Percentiles rank a stretch among this genome's conserved stretches.
phyloP scores from a whole-genome alignment of 306 rosid genomes.

The Prunus campanulata region DNA sequence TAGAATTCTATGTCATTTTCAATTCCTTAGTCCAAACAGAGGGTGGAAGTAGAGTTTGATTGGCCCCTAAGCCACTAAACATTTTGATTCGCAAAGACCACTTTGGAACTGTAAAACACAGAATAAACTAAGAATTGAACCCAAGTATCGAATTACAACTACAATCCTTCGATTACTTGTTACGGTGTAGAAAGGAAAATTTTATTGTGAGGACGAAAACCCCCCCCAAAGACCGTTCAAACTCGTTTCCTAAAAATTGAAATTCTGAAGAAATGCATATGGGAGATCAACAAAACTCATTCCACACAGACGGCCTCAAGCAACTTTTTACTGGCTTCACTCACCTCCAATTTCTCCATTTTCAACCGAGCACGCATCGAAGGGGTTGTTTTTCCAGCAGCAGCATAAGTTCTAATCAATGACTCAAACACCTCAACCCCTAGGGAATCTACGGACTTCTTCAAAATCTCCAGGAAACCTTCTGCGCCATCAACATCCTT shows the following conservation, averaged over 20 bases:
- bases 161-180: background rate
- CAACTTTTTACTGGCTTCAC: constrained; percentile 56
- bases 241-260: constrained; percentile 27
- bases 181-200: constrained; percentile 14
- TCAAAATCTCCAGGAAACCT: constrained; percentile 61
- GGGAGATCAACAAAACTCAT: constrained; percentile 33
- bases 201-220: constrained; percentile 26
- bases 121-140: background rate
- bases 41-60: no score
- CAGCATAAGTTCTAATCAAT: constrained; percentile 71
- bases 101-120: background rate
- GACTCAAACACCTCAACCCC: constrained; percentile 67
- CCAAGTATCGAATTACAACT: background rate
- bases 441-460: constrained; percentile 49
- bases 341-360: constrained; percentile 83
- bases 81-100: no score
- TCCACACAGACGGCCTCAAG: constrained; percentile 60
- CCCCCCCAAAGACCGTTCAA: constrained; percentile 17
- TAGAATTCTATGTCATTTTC: no score
- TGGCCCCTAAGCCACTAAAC: background rate
- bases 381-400: constrained; percentile 66
- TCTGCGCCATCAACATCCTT: constrained; percentile 89
- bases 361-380: constrained; percentile 56
- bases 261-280: constrained; percentile 14
- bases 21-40: no score